These are phyloP conservation scores for Alternaria conjuncta DNA, from an alignment of 2,329 filamentous ascomycete species.

Conservation along the genomic window DNA sequence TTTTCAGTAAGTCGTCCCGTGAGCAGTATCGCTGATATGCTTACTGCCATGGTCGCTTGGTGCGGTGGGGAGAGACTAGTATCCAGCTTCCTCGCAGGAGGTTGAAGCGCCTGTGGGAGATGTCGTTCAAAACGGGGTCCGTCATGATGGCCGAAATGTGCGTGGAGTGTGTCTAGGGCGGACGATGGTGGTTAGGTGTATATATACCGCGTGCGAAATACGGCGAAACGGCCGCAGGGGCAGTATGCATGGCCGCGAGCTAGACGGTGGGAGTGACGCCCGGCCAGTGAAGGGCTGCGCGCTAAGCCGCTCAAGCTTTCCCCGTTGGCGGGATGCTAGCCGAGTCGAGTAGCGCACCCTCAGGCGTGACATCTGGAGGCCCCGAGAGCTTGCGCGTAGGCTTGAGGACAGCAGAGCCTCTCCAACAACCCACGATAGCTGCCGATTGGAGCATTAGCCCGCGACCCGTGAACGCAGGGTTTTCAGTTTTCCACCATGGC, in stretches of 20 bases:
- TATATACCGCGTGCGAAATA: constrained; percentile 20
- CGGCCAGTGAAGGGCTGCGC: constrained; percentile 23
- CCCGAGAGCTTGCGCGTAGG: constrained; percentile 22
- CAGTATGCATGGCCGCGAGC: constrained; percentile 26
- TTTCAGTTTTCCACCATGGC: constrained; percentile 47
- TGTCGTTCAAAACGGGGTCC: constrained; percentile 77
- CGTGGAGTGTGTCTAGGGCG: constrained; percentile 10
- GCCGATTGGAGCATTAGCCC: constrained; percentile 33
- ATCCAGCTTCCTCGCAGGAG: constrained; percentile 89
- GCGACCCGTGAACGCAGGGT: constrained; percentile 30
- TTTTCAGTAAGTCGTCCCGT: constrained; percentile 8
- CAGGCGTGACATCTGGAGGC: background rate
- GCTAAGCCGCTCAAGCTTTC: constrained; percentile 29
- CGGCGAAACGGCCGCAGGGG: constrained; percentile 16
- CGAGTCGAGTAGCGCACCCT: constrained; percentile 27
- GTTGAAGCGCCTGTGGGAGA: constrained; percentile 91
- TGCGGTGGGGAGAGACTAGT: constrained; percentile 92
- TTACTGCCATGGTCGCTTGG: constrained; percentile 98
- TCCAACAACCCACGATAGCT: constrained; percentile 34
- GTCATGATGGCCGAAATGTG: constrained; percentile 46
- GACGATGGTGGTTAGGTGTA: constrained; percentile 9
- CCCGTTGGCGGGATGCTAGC: constrained; percentile 33
- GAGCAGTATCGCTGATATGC: constrained; percentile 37
- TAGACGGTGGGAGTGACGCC: constrained; percentile 37
- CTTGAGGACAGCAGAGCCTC: constrained; percentile 38